Conservation (phyloP, 495 filamentous ascomycete species). For the Aspergillus conjunctus region DNA sequence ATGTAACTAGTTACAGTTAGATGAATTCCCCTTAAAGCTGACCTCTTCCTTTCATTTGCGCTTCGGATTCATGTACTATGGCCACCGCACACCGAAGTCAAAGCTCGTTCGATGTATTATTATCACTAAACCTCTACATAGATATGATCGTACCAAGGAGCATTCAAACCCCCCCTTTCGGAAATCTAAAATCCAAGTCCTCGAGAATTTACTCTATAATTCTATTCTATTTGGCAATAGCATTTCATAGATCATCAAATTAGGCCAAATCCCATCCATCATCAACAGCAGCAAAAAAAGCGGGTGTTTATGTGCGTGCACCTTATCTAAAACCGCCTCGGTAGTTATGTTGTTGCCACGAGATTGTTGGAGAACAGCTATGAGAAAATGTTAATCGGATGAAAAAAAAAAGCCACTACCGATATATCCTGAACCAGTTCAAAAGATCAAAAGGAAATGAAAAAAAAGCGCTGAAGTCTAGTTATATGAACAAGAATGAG, state of each 20-base stretch:
- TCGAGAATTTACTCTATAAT: slow-evolving; percentile 4
- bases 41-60: too few species aligned
- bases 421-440: not conserved
- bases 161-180: not conserved
- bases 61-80: too few species aligned
- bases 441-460: slow-evolving; percentile 21
- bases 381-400: not conserved
- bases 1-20: too few species aligned
- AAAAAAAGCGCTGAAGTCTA: slow-evolving; percentile 28
- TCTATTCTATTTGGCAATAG: slow-evolving; percentile 1
- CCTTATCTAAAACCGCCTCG: not conserved
- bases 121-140: too few species aligned
- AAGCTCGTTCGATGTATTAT: too few species aligned
- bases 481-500: slow-evolving; percentile 25
- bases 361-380: not conserved
- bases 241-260: not conserved
- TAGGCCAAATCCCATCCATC: not conserved
- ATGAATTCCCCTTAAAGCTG: too few species aligned
- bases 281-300: not conserved
- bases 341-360: not conserved
- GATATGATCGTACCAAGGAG: not conserved
- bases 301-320: not conserved
- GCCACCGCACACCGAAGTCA: too few species aligned
- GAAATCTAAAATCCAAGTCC: not conserved
- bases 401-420: not conserved